phyloP scores from a whole-genome alignment of 306 rosid genomes.

The Quercus dentata region DNA sequence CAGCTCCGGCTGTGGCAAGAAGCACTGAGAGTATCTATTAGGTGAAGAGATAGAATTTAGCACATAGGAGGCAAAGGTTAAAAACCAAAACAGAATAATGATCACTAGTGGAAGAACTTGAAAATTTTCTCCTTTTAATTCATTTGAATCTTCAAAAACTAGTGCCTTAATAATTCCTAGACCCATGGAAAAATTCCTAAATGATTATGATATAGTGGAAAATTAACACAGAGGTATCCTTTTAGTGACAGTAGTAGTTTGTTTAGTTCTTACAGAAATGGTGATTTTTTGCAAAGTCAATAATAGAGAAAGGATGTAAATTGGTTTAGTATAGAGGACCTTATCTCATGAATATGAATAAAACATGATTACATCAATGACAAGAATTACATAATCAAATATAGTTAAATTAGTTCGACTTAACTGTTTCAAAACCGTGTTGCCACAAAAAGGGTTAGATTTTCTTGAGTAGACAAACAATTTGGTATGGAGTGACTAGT shows the following conservation, averaged over 20 bases:
- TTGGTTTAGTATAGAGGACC: too few relatives aligned
- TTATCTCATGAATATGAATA: neutral
- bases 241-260: neutral
- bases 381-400: neutral
- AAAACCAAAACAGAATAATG: neutral
- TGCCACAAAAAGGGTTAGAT: neutral
- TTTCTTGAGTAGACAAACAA: too few relatives aligned
- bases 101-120: neutral
- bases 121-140: neutral
- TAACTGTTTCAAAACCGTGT: constrained; percentile 17
- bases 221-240: neutral
- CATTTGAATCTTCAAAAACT: neutral
- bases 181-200: neutral
- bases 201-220: neutral
- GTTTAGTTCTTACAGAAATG: neutral
- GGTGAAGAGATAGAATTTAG: constrained; percentile 17
- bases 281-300: too few relatives aligned
- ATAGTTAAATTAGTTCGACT: neutral
- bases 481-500: too few relatives aligned
- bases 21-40: constrained; percentile 60
- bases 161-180: neutral
- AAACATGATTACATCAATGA: neutral
- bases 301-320: too few relatives aligned
- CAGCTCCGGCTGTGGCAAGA: constrained; percentile 74
- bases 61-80: neutral